phyloP scores from a whole-genome alignment of 305 asterid species.

The Fraxinus albicans region DNA sequence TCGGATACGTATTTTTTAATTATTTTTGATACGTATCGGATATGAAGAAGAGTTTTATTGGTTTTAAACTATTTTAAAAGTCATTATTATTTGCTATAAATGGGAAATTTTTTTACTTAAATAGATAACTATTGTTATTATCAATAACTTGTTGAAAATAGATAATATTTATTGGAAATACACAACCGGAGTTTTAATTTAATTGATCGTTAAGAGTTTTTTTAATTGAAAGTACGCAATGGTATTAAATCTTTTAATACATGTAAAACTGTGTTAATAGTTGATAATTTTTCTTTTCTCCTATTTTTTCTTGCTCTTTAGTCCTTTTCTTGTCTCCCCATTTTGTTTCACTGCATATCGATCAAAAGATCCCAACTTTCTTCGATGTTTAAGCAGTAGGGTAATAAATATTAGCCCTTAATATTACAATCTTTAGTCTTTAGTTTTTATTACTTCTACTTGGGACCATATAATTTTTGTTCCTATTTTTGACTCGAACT shows the following conservation, averaged over 20 bases:
- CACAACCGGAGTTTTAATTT: background rate
- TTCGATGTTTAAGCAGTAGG: background rate
- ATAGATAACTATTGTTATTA: background rate
- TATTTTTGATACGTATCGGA: background rate
- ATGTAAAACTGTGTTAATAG: background rate
- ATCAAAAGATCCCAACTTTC: background rate
- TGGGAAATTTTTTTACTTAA: background rate
- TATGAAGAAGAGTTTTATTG: background rate
- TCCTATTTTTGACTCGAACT: background rate
- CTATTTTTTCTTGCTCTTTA: background rate
- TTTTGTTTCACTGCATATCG: background rate
- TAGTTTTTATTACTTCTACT: background rate
- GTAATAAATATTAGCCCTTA: background rate
- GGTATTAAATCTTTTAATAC: background rate
- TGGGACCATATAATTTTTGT: background rate
- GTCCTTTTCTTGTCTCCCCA: background rate
- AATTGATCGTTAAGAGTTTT: background rate
- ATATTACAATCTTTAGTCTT: background rate
- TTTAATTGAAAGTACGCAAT: background rate
- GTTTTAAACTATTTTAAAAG: background rate
- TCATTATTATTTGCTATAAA: background rate
- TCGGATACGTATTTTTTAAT: no score
- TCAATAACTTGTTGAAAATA: background rate
- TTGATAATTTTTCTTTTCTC: background rate
- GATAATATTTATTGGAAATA: background rate